These are phyloP conservation scores for Candida dajiaensis DNA, from an alignment of 805 yeast genomes.

Conservation along the genomic window DNA sequence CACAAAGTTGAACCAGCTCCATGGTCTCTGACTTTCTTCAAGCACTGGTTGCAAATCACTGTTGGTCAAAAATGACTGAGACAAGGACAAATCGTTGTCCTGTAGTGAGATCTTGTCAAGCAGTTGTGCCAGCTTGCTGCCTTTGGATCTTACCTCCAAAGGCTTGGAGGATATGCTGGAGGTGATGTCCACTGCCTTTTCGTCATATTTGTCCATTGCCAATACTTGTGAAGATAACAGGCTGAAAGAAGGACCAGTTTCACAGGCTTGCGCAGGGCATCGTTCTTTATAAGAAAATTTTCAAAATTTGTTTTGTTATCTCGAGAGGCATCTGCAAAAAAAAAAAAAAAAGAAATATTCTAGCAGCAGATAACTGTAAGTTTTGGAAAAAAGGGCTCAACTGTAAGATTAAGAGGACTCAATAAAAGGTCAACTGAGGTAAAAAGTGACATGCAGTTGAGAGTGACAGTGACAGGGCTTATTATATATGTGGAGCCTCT, in stretches of 20 bases:
- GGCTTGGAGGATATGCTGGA: neutral
- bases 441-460: too few species aligned
- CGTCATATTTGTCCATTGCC: neutral
- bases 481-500: too few species aligned
- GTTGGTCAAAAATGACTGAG: constrained; percentile 66
- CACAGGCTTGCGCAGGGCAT: neutral
- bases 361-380: neutral
- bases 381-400: too few species aligned
- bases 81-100: constrained; percentile 35
- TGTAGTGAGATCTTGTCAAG: constrained; percentile 16
- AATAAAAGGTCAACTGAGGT: too few species aligned
- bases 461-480: too few species aligned
- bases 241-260: neutral
- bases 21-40: constrained; percentile 67
- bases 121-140: constrained; percentile 1
- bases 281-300: neutral
- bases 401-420: too few species aligned
- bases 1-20: constrained; percentile 81
- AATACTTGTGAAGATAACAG: neutral
- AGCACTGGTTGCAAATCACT: constrained; percentile 70
- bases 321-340: neutral
- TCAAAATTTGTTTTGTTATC: neutral
- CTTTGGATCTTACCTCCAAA: neutral
- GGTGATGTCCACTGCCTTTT: neutral
- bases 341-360: too few species aligned